Conservation (phyloP, 2,329 filamentous ascomycete species). For the Chaetomiaceae sp. region DNA sequence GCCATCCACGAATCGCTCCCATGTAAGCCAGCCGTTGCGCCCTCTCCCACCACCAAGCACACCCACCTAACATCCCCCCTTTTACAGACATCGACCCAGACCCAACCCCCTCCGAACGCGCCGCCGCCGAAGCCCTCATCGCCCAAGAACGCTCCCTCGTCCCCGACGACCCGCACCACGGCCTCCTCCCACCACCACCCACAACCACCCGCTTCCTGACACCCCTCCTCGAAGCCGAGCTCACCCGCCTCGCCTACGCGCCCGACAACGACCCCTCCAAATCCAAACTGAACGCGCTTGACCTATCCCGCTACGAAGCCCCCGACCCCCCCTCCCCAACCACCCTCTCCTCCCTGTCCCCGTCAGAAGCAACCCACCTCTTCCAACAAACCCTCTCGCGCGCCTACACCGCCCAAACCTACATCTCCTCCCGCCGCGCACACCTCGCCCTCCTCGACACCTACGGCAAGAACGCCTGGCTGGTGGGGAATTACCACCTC, state of each 20-base stretch:
- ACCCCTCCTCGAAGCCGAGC: slow-evolving; percentile 62
- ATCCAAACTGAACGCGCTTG: slow-evolving; percentile 57
- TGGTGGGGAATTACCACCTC: slow-evolving; percentile 75
- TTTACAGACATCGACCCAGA: slow-evolving; percentile 72
- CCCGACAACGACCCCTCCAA: slow-evolving; percentile 20
- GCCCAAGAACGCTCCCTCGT: slow-evolving; percentile 54
- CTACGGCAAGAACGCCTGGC: slow-evolving; percentile 86
- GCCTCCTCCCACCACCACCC: slow-evolving; percentile 53
- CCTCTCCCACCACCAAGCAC: slow-evolving; percentile 16
- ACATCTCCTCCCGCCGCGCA: slow-evolving; percentile 47
- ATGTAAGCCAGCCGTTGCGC: slow-evolving; percentile 50
- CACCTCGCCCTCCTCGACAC: slow-evolving; percentile 70
- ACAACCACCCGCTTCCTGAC: slow-evolving; percentile 56
- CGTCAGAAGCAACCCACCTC: slow-evolving; percentile 22
- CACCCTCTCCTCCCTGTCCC: slow-evolving; percentile 33
- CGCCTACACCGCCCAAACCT: slow-evolving; percentile 47
- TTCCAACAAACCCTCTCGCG: slow-evolving; percentile 62
- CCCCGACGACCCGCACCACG: slow-evolving; percentile 46
- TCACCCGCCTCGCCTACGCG: slow-evolving; percentile 56
- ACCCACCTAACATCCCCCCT: slow-evolving; percentile 3
- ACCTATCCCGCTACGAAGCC: slow-evolving; percentile 78
- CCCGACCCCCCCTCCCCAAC: slow-evolving; percentile 42
- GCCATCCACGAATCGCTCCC: slow-evolving; percentile 75
- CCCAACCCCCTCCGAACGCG: slow-evolving; percentile 59
- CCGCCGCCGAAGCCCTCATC: slow-evolving; percentile 66